These are phyloP conservation scores for Ascochyta clinopodiicola DNA, from an alignment of 2,329 filamentous ascomycete species.

Conservation along the genomic window DNA sequence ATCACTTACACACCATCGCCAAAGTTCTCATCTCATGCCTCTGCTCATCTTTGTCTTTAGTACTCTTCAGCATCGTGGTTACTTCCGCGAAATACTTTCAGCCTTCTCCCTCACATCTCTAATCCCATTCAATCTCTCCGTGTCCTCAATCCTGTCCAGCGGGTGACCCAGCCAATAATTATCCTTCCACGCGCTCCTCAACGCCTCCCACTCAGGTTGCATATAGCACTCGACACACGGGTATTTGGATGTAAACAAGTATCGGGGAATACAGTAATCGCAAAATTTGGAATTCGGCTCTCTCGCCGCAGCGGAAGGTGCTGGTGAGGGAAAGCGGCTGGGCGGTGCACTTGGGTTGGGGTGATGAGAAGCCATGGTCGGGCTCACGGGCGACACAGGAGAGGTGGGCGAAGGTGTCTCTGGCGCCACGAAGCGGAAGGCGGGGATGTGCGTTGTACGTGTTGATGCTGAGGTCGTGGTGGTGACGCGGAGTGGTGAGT, in stretches of 20 bases:
- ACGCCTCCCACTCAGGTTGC: slow-evolving; percentile 20
- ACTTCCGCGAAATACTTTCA: neutral
- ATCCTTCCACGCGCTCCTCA: slow-evolving; percentile 23
- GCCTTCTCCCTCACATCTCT: slow-evolving; percentile 14
- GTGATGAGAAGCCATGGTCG: neutral
- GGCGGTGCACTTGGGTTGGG: slow-evolving; percentile 3
- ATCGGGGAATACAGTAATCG: slow-evolving; percentile 27
- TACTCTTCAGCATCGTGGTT: no score
- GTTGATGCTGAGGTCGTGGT: neutral
- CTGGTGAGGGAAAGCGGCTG: neutral
- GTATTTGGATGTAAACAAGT: slow-evolving; percentile 19
- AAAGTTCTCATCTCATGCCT: neutral
- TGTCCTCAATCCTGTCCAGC: slow-evolving; percentile 19
- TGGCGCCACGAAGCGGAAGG: slow-evolving; percentile 14
- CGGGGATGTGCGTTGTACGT: neutral
- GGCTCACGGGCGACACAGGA: slow-evolving; percentile 6
- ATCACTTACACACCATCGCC: neutral
- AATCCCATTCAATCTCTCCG: slow-evolving; percentile 30
- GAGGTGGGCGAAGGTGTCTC: slow-evolving; percentile 3
- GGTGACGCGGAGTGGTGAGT: neutral
- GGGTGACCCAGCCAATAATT: slow-evolving; percentile 29
- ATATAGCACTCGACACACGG: slow-evolving; percentile 39
- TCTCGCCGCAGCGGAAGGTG: neutral
- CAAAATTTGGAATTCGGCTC: slow-evolving; percentile 26
- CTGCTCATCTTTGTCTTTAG: neutral